These are phyloP conservation scores for Athelia psychrophila DNA, from an alignment of 1,284 basidiomycete genomes.

Conservation along the genomic window DNA sequence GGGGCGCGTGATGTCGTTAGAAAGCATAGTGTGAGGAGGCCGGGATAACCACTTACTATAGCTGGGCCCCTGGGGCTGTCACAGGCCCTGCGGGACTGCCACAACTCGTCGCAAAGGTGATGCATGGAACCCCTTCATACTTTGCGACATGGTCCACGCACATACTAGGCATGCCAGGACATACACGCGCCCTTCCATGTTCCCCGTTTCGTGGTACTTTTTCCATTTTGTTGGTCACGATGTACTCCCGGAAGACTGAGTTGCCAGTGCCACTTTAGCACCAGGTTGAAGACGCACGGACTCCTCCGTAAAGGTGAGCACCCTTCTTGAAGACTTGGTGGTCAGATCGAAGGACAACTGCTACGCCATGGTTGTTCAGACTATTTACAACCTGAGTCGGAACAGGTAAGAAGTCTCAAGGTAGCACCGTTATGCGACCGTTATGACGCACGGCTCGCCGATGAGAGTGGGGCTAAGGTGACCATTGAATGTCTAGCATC, in stretches of 20 bases:
- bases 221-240: conserved; percentile 13
- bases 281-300: too few relatives aligned
- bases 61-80: too few relatives aligned
- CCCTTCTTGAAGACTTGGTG: conserved; percentile 32
- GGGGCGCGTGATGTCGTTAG: too few relatives aligned
- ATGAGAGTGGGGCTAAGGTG: conserved; percentile 24
- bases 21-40: too few relatives aligned
- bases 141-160: too few relatives aligned
- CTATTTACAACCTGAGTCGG: conserved; percentile 13
- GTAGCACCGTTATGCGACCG: too few relatives aligned
- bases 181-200: conserved; percentile 35
- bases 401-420: background rate
- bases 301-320: conserved; percentile 44
- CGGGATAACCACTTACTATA: too few relatives aligned
- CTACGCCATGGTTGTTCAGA: conserved; percentile 33
- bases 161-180: conserved; percentile 47
- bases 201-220: conserved; percentile 22
- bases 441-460: conserved; percentile 37
- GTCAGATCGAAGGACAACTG: conserved; percentile 43
- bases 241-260: conserved; percentile 25
- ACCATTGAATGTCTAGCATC: conserved; percentile 3
- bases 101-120: too few relatives aligned
- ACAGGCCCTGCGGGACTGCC: too few relatives aligned
- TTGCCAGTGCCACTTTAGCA: too few relatives aligned
- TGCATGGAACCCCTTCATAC: too few relatives aligned